Evolutionary conservation across 257 asterid genomes (phyloP), one percentile per base, ranked within the genome.

Genomic region (Solanum peruvianum): DNA sequence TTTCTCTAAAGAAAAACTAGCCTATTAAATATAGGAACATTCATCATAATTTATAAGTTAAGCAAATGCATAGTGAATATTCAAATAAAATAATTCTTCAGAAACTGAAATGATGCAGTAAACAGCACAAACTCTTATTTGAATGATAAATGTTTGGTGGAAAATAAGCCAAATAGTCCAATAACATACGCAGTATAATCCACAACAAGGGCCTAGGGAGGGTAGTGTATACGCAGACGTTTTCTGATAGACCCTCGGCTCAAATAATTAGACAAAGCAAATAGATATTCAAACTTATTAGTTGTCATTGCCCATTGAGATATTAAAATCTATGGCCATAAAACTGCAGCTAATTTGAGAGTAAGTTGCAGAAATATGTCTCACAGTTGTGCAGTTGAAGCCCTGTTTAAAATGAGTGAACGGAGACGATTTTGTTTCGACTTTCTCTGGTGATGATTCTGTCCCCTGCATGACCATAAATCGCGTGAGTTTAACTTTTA

Each of bases 401-500:
- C 85, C 86, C 81, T 44, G 89, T 88, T 84, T 71, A 88, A 69
- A 72, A 92, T 82, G 66, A 90, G 87, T 16, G 96, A 90, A 70
- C 85, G 92, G 76, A 94, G 91, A 89, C 84, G 88, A 80, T 89
- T 86, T 91, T 91, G 94, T 89, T 91, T 93, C 91, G 92, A 91
- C 87, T 93, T 93, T 91, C 98, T 91, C 89, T 96, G 91, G 76
- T 93, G 88, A 47, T 60, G 88, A 86, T 84, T 88, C 87, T 64
- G 85, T 87, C 96, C 97, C 98, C 98, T 95, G 98, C 91, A 92
- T 31, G 69, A 81, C 2, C 85, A 29, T 29, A 81, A 49, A 35
- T 31, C 9, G 7, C 25, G 4, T 10, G 44, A 49, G 31, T 81
- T 47, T 81, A 49, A 29, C 66, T 0, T 47, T 11, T 29, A 80